Conservation (phyloP, 2,329 filamentous ascomycete genomes). For the Acrodontium crateriforme region DNA sequence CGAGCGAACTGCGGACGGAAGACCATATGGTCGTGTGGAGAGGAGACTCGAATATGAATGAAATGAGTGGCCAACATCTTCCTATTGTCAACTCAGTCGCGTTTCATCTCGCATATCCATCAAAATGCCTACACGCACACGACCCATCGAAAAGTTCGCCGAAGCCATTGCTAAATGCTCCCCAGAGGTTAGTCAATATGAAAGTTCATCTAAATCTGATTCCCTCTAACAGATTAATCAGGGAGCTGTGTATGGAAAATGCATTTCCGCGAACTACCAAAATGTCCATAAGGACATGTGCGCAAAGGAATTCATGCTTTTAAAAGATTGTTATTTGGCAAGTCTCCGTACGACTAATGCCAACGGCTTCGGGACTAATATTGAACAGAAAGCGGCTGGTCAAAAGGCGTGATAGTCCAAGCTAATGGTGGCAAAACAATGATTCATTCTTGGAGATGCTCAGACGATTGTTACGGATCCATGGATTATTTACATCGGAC, state of each 20-base stretch:
- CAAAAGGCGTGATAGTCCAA: slow-evolving; percentile 10
- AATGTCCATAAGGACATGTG: slow-evolving; percentile 86
- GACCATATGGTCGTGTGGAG: too few relatives aligned
- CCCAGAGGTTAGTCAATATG: slow-evolving; percentile 38
- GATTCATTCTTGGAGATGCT: too few relatives aligned
- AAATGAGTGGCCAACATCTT: not conserved
- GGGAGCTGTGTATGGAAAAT: slow-evolving; percentile 81
- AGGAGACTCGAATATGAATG: too few relatives aligned
- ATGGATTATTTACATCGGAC: too few relatives aligned
- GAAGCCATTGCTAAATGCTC: slow-evolving; percentile 52
- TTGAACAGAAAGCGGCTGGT: slow-evolving; percentile 15
- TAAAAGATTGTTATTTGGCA: slow-evolving; percentile 85
- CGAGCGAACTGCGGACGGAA: too few relatives aligned
- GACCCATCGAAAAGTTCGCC: slow-evolving; percentile 59
- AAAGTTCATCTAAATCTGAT: too few relatives aligned
- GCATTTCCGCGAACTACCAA: slow-evolving; percentile 80
- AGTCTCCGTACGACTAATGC: slow-evolving; percentile 11
- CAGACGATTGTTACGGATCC: too few relatives aligned
- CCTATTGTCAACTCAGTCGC: not conserved
- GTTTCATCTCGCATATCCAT: too few relatives aligned
- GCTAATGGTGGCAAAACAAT: too few relatives aligned
- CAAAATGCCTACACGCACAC: slow-evolving; percentile 33
- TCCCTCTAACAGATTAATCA: slow-evolving; percentile 25
- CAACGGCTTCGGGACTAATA: slow-evolving; percentile 3
- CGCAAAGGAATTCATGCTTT: slow-evolving; percentile 62